These are phyloP conservation scores for Dactylellina sp. DNA, from an alignment of 2,329 filamentous ascomycete species.

Conservation along the genomic window DNA sequence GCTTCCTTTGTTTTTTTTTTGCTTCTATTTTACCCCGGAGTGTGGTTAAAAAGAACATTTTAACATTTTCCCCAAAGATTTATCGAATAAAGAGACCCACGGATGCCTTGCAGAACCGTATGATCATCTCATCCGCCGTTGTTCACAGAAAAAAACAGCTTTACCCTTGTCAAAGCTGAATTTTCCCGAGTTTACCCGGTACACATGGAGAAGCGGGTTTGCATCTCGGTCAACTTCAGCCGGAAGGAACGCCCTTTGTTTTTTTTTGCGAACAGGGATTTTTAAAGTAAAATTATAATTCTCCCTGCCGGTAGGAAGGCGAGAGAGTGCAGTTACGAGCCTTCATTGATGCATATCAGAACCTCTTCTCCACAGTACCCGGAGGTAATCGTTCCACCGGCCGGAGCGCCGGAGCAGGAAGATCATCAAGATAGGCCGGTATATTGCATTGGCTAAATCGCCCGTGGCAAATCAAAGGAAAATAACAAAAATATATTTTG, in stretches of 20 bases:
- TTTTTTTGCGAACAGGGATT: slow-evolving; percentile 45
- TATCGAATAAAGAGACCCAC: slow-evolving; percentile 52
- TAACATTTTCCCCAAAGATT: slow-evolving; percentile 23
- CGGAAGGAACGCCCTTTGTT: slow-evolving; percentile 40
- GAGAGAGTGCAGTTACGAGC: slow-evolving; percentile 38
- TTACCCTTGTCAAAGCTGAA: slow-evolving; percentile 51
- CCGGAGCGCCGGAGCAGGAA: slow-evolving; percentile 42
- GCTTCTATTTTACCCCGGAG: slow-evolving; percentile 50
- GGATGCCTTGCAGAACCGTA: slow-evolving; percentile 46
- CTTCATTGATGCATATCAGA: slow-evolving; percentile 31
- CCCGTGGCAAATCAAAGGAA: slow-evolving; percentile 28
- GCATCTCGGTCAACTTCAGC: slow-evolving; percentile 52
- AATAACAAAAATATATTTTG: slow-evolving; percentile 3
- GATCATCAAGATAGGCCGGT: slow-evolving; percentile 29
- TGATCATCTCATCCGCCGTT: slow-evolving; percentile 35
- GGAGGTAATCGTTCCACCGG: slow-evolving; percentile 52
- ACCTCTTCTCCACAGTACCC: slow-evolving; percentile 12
- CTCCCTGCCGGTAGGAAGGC: slow-evolving; percentile 51
- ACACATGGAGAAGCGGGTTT: slow-evolving; percentile 46
- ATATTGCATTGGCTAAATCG: slow-evolving; percentile 52
- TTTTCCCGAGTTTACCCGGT: slow-evolving; percentile 56
- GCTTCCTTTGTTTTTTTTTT: slow-evolving; percentile 18
- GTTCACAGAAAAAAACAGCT: slow-evolving; percentile 29
- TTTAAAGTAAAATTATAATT: slow-evolving; percentile 54
- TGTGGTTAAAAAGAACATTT: slow-evolving; percentile 18